phyloP scores from a whole-genome alignment of 75 land plant species.

The Cunninghamia lanceolata region DNA sequence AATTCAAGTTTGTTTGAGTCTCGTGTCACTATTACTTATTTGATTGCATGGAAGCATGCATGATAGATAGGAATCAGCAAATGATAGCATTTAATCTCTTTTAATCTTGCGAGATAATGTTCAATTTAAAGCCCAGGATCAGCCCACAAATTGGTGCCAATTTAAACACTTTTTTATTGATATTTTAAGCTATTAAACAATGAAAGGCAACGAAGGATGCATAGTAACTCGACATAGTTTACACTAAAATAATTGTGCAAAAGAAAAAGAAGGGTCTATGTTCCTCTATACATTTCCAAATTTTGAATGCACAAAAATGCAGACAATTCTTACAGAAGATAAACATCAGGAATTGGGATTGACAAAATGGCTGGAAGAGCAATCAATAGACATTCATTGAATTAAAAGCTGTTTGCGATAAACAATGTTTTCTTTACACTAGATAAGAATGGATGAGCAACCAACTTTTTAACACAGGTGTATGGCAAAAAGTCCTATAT shows the following conservation, averaged over 20 bases:
- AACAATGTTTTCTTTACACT: background rate
- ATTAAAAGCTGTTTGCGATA: background rate
- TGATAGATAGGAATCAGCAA: too few species aligned
- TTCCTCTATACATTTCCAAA: background rate
- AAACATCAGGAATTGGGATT: background rate
- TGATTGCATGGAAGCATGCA: too few species aligned
- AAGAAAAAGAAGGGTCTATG: background rate
- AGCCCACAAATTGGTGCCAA: background rate
- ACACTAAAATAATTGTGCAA: background rate
- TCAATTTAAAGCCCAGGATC: too few species aligned
- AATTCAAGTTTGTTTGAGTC: too few species aligned
- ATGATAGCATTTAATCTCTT: too few species aligned
- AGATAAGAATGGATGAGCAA: background rate
- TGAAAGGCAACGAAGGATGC: background rate
- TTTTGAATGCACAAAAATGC: background rate
- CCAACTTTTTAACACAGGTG: background rate
- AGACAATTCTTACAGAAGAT: too few species aligned
- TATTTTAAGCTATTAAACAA: background rate
- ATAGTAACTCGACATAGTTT: background rate
- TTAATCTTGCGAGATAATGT: too few species aligned
- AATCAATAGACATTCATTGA: background rate
- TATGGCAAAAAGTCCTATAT: background rate
- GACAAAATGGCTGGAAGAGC: too few species aligned
- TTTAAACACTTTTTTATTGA: background rate
- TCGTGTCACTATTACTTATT: too few species aligned